Conservation (phyloP, 129 eudicot species). For the Escallonia rubra region DNA sequence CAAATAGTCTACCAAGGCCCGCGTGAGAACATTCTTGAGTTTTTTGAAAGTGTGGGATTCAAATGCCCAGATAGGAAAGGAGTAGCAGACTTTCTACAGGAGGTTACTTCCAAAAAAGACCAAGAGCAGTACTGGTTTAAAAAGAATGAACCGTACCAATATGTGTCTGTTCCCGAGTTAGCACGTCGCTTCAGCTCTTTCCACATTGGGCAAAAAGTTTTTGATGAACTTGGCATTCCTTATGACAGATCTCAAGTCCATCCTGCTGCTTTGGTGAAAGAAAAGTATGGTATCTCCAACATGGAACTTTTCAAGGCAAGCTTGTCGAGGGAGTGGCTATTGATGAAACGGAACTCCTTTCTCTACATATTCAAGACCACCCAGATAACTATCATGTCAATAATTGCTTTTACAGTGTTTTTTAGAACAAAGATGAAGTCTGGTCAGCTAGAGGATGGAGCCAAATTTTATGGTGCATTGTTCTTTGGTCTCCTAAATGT, state of each 20-base stretch:
- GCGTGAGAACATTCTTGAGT: slow-evolving; percentile 44
- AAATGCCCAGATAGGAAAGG: slow-evolving; percentile 82
- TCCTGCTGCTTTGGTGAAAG: slow-evolving; percentile 59
- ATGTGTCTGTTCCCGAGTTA: slow-evolving; percentile 48
- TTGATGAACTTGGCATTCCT: slow-evolving; percentile 39
- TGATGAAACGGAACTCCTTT: slow-evolving; percentile 65
- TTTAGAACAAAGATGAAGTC: slow-evolving; percentile 59
- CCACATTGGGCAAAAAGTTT: slow-evolving; percentile 44
- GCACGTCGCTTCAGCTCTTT: slow-evolving; percentile 29
- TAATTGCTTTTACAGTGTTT: slow-evolving; percentile 57
- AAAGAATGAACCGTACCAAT: slow-evolving; percentile 49
- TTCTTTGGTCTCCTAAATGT: slow-evolving; percentile 67
- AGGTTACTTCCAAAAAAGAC: slow-evolving; percentile 74
- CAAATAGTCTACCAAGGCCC: slow-evolving; percentile 72
- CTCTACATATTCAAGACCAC: slow-evolving; percentile 56
- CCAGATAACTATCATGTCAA: slow-evolving; percentile 62
- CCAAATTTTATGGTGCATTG: slow-evolving; percentile 60
- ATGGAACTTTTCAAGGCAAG: slow-evolving; percentile 48
- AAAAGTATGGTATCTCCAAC: slow-evolving; percentile 64
- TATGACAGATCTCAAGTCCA: slow-evolving; percentile 34
- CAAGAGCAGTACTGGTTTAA: slow-evolving; percentile 80
- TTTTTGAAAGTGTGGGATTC: slow-evolving; percentile 62
- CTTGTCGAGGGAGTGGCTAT: slow-evolving; percentile 63
- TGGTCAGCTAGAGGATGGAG: slow-evolving; percentile 66
- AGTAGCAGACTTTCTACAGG: slow-evolving; percentile 73